Conservation (phyloP, 2,329 filamentous ascomycete genomes). For the Verticillium alfalfae region DNA sequence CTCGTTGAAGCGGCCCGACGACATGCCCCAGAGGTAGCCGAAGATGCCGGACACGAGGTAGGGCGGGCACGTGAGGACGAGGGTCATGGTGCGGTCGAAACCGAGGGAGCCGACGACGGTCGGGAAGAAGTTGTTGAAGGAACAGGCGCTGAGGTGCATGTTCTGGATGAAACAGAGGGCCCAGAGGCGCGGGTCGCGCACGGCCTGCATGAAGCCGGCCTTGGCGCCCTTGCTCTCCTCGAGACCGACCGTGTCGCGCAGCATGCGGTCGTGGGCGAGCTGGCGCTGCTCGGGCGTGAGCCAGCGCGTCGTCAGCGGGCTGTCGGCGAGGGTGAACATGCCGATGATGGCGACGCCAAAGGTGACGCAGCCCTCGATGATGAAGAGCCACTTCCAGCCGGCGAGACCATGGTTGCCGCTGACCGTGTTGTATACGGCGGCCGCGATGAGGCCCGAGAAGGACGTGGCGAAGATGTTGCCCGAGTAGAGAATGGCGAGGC, state of each 20-base stretch:
- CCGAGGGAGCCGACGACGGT: conserved; percentile 62
- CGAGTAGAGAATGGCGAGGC: conserved; percentile 38
- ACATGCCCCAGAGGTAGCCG: conserved; percentile 29
- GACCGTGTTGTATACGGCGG: conserved; percentile 28
- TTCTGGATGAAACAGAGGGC: conserved; percentile 19
- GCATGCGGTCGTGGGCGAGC: conserved; percentile 33
- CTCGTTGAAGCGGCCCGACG: conserved; percentile 39
- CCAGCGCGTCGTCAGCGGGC: conserved; percentile 25
- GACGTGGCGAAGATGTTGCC: conserved; percentile 27
- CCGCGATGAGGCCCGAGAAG: conserved; percentile 37
- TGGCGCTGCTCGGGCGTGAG: conserved; percentile 27
- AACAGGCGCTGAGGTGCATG: conserved; percentile 35
- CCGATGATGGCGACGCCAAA: conserved; percentile 12
- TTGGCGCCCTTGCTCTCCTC: conserved; percentile 29
- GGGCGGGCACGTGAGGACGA: conserved; percentile 41
- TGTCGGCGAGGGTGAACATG: conserved; percentile 16
- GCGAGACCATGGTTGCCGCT: conserved; percentile 16
- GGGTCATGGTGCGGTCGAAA: conserved; percentile 29
- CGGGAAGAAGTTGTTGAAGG: conserved; percentile 72
- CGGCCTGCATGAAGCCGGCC: conserved; percentile 20
- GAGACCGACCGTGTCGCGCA: conserved; percentile 17
- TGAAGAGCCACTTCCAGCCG: conserved; percentile 25
- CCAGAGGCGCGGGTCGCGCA: conserved; percentile 18
- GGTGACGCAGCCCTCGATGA: conserved; percentile 18
- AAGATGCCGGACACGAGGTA: conserved; percentile 30